Conservation (phyloP, 2,329 filamentous ascomycete genomes). For the Phyllosticta capitalensis region DNA sequence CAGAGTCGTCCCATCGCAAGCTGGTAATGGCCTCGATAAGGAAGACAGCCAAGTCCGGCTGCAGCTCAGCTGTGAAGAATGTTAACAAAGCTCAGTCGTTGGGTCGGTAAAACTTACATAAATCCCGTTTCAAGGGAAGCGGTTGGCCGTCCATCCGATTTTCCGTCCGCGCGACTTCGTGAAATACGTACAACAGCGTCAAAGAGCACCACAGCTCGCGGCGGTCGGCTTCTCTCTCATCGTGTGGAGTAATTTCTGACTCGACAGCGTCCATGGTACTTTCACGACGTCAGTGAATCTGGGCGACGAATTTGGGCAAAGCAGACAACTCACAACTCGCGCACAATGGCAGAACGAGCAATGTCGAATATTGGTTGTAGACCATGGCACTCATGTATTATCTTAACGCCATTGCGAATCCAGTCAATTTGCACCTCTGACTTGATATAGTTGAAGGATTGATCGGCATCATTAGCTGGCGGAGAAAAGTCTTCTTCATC, state of each 20-base stretch:
- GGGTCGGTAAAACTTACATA: slow-evolving; percentile 17
- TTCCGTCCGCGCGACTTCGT: slow-evolving; percentile 36
- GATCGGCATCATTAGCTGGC: slow-evolving; percentile 8
- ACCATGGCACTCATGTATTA: slow-evolving; percentile 32
- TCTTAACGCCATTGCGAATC: slow-evolving; percentile 35
- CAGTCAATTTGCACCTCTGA: slow-evolving; percentile 35
- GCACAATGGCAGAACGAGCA: slow-evolving; percentile 26
- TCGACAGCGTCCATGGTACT: slow-evolving; percentile 9
- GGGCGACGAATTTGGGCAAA: neutral
- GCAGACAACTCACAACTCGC: slow-evolving; percentile 14
- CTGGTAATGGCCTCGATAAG: slow-evolving; percentile 52
- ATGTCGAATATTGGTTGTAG: slow-evolving; percentile 32
- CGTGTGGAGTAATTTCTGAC: slow-evolving; percentile 16
- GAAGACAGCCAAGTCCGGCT: slow-evolving; percentile 61
- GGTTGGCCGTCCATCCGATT: slow-evolving; percentile 42
- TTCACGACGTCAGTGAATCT: neutral
- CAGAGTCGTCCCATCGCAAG: slow-evolving; percentile 48
- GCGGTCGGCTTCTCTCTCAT: slow-evolving; percentile 29
- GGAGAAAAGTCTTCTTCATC: slow-evolving; percentile 3
- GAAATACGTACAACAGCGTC: slow-evolving; percentile 39
- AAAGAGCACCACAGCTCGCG: slow-evolving; percentile 41
- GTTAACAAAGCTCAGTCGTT: neutral
- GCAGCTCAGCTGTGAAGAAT: slow-evolving; percentile 31
- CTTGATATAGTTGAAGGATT: slow-evolving; percentile 17
- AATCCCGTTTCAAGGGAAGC: slow-evolving; percentile 34